phyloP scores from a whole-genome alignment of 495 filamentous ascomycete genomes.

The Xylaria curta region DNA sequence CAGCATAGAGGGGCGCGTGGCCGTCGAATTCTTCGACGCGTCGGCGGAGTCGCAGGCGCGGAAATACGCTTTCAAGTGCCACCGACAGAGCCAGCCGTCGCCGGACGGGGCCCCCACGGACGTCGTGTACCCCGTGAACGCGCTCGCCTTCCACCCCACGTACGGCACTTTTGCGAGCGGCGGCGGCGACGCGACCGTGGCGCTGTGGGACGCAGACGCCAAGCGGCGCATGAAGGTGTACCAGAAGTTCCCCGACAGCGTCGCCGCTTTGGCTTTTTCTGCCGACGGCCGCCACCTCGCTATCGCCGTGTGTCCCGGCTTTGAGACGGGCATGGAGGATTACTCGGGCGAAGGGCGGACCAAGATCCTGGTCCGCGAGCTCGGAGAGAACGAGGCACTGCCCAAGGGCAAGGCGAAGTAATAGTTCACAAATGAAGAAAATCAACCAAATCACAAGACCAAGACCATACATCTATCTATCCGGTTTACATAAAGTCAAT shows the following conservation, averaged over 20 bases:
- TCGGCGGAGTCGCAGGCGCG: constrained; percentile 80
- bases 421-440: neutral
- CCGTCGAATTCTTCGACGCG: constrained; percentile 97
- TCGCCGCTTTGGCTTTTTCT: constrained; percentile 79
- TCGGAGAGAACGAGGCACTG: constrained; percentile 86
- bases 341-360: constrained; percentile 71
- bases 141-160: constrained; percentile 88
- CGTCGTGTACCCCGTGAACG: constrained; percentile 94
- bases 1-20: constrained; percentile 91
- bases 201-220: constrained; percentile 90
- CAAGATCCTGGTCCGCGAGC: constrained; percentile 79
- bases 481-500: neutral
- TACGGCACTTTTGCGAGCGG: constrained; percentile 92
- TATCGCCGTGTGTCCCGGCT: constrained; percentile 84
- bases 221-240: constrained; percentile 93
- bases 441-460: neutral
- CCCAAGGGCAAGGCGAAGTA: constrained; percentile 73
- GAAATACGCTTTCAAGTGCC: constrained; percentile 99
- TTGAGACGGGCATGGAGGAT: constrained; percentile 88
- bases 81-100: constrained; percentile 65
- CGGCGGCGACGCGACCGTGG: constrained; percentile 93
- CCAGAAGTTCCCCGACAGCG: constrained; percentile 77
- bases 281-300: constrained; percentile 82
- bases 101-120: constrained; percentile 57
- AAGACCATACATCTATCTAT: neutral